Evolutionary conservation across 1,139 yeast species (phyloP), one percentile per base, ranked within the genome.

Genomic region (Debaryomyces sp.): DNA sequence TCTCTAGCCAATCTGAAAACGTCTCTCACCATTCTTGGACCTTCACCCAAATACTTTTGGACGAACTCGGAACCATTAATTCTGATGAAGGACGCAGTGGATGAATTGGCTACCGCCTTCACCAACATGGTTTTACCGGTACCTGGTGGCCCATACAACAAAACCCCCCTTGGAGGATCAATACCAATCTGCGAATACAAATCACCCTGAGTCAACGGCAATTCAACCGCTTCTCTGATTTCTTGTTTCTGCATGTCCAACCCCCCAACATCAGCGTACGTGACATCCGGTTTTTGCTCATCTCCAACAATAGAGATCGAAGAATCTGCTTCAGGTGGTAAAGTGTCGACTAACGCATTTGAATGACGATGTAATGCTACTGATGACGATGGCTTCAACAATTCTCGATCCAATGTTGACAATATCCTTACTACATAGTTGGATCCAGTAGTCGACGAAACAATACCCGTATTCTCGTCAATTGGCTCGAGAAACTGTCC

Each of bases 91-190:
- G 97, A 80, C 1, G 99, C 99, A 2, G 96, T 89, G 3, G 98
- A 87, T 50, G 94, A 85, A 69, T 95, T 94, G 13, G 99, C 99
- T 44, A 95, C 99, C 0, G 99, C 99, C 71, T 95, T 95, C 47
- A 92, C 99, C 67, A 95, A 81, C 97, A 95, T 91, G 35, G 99
- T 95, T 70, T 95, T 95, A 61, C 99, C 99, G 4, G 99, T 95
- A 67, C 99, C 99, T 43, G 99, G 99, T 15, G 99, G 98, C 22
- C 99, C 99, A 68, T 94, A 95, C 53, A 95, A 77, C 58, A 95
- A 74, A 33, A 95, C 99, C 63, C 99, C 99, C 59, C 98, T 83
- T 54, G 99, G 99, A 32, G 99, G 99, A 63, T 95, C 98, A 57
- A 95, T 95, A 71, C 99, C 99, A 65, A 95, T 95, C 71, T 95